Base-by-base conservation (phyloP, 192 early-diverging fungal genomes). In the Linnemannia zychae region DNA sequence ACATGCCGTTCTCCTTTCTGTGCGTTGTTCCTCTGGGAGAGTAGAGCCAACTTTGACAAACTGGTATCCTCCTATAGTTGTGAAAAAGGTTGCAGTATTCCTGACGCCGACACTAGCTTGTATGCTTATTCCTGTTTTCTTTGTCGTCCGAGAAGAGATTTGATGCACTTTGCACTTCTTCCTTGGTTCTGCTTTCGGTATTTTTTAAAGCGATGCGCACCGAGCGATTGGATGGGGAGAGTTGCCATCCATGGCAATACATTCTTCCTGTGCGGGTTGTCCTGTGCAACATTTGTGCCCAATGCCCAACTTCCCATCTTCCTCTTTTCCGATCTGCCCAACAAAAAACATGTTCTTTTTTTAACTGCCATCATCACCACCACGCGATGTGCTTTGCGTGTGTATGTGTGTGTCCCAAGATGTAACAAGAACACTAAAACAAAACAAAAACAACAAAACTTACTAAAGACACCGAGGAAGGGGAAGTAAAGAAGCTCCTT, bases 391-490 rank as follows among this genome's bases (percentile, higher is more conserved):
- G 33, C 28, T 11, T 1, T 31, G 12, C 31, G 28, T 36, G 12
- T 2, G 24, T 63, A 12, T 36, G 24, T 6, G 24, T 52, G 22
- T 34, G 37, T 63, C 28, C 13, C 57, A 63, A 63, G 57, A 24
- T 31, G 15, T 11, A 31, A 31, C 13, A 57, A n/a, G 22, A n/a
- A 13, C 15, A 28, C 15, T 13, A 37, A 48, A 33, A 22, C 16
- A 76, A 69, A 70, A n/a, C 1, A 4, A 22, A 33, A 77, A 4
- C 15, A 18, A 68, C 18, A 48, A 16, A n/a, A 91, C 90, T 88
- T 91, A 94, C 92, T 95, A 76, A 93, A 97, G 87, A 92, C 90
- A 46, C 95, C 95, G 1, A 97, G 88, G 40, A 96, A 73, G 22
- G 95, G 96, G 71, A 93, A 88, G 67, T 90, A 95, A 40, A 91